These are phyloP conservation scores for Hortiboletus flavorubellus DNA, from an alignment of 768 basidiomycete genomes.

Conservation along the genomic window DNA sequence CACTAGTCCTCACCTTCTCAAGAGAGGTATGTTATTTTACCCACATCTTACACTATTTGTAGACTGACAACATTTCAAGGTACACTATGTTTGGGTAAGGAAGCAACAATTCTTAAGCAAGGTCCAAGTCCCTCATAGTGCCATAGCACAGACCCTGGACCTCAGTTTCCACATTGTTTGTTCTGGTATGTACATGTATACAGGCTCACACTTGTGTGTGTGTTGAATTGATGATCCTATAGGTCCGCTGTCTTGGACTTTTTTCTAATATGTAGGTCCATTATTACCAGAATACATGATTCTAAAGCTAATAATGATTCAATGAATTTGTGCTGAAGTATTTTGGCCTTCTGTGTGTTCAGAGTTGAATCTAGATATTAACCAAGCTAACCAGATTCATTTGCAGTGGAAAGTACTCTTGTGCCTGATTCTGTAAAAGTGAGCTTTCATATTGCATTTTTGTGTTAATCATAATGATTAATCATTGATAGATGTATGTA, in stretches of 20 bases:
- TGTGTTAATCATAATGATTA: too few species aligned
- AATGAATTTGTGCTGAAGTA: background rate
- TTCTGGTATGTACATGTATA: background rate
- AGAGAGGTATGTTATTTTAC: background rate
- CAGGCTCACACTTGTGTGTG: too few species aligned
- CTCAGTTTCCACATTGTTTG: slow-evolving; percentile 6
- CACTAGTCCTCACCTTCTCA: slow-evolving; percentile 1
- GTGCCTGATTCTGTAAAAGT: background rate
- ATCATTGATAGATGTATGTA: background rate
- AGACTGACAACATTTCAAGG: background rate
- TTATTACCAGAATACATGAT: background rate
- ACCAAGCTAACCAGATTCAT: background rate
- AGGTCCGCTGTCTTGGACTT: slow-evolving; percentile 9
- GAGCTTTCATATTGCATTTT: background rate
- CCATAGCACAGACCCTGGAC: slow-evolving; percentile 4
- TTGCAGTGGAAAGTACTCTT: background rate
- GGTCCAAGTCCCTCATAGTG: background rate
- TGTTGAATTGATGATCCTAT: background rate
- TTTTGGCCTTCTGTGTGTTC: background rate
- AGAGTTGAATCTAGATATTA: background rate
- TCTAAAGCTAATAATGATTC: too few species aligned
- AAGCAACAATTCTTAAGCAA: background rate
- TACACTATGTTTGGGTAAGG: slow-evolving; percentile 15
- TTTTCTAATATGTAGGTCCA: slow-evolving; percentile 1
- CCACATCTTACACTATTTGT: too few species aligned